phyloP scores from a whole-genome alignment of 2,329 filamentous ascomycete genomes.

The Pyricularia sp. region DNA sequence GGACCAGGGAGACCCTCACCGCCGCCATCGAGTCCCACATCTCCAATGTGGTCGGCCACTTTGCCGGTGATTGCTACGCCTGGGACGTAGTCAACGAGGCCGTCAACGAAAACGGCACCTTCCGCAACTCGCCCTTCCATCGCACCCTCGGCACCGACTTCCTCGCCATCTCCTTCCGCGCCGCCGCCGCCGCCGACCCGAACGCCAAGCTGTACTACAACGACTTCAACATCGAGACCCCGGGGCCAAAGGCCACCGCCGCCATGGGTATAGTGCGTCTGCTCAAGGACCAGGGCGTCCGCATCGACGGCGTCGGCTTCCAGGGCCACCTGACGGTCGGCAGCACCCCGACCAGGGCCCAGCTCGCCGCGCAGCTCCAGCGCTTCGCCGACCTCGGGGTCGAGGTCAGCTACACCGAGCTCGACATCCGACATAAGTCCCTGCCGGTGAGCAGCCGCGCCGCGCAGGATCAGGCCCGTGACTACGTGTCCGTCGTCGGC shows the following conservation, averaged over 20 bases:
- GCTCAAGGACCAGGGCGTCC: conserved; percentile 23
- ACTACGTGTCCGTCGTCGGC: conserved; percentile 31
- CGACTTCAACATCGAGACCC: conserved; percentile 39
- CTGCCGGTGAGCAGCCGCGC: conserved; percentile 33
- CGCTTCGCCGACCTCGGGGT: conserved; percentile 31
- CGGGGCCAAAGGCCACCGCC: conserved; percentile 20
- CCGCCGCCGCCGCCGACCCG: conserved; percentile 31
- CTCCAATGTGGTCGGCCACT: conserved; percentile 33
- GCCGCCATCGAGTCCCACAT: conserved; percentile 42
- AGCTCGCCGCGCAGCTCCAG: conserved; percentile 26
- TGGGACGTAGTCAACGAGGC: conserved; percentile 48
- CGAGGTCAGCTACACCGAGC: conserved; percentile 42
- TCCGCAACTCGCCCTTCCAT: conserved; percentile 32
- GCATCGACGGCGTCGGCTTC: conserved; percentile 42
- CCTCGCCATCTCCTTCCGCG: conserved; percentile 36
- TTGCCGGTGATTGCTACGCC: conserved; percentile 34
- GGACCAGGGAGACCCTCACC: conserved; percentile 42
- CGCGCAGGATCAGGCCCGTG: conserved; percentile 33
- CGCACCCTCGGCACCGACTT: conserved; percentile 34
- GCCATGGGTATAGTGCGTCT: conserved; percentile 21
- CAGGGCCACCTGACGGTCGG: conserved; percentile 41
- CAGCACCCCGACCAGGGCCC: conserved; percentile 25
- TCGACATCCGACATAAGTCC: conserved; percentile 35
- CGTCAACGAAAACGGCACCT: conserved; percentile 37
- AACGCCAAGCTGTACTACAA: conserved; percentile 42